phyloP scores from a whole-genome alignment of 2,329 filamentous ascomycete species.

The Talaromyces pinophilus region DNA sequence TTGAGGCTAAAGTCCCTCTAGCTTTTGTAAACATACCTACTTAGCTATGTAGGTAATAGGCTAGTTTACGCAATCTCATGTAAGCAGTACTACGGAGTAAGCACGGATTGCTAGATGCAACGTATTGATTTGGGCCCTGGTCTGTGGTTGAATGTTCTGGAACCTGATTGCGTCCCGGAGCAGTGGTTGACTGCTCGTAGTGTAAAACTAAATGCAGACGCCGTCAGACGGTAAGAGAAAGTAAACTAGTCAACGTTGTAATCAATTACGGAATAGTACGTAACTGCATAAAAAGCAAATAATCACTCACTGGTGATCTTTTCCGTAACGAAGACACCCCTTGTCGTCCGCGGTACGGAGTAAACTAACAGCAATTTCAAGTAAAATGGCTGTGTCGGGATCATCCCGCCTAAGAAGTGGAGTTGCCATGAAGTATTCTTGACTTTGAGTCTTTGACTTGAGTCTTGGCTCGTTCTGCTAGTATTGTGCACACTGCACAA shows the following conservation, averaged over 20 bases:
- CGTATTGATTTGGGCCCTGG: background rate
- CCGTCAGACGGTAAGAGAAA: background rate
- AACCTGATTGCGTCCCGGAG: background rate
- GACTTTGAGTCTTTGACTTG: background rate
- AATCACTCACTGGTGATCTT: background rate
- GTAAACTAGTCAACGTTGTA: background rate
- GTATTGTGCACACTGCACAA: background rate
- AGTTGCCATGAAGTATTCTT: background rate
- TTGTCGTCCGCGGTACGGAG: background rate
- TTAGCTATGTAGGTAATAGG: background rate
- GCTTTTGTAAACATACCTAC: background rate
- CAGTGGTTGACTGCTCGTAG: conserved; percentile 2
- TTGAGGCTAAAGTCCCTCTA: conserved; percentile 1
- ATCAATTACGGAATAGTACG: background rate
- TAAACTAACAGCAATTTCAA: conserved; percentile 2
- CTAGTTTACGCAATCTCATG: background rate
- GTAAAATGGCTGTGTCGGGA: background rate
- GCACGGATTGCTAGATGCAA: background rate
- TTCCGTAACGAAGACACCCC: background rate
- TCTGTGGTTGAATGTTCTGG: background rate
- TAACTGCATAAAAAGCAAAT: background rate
- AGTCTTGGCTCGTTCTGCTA: background rate
- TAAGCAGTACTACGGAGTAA: background rate
- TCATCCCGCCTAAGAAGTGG: background rate
- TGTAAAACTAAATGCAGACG: background rate